These are phyloP conservation scores for Annulohypoxylon maeteangense DNA, from an alignment of 495 filamentous ascomycete genomes.

Conservation along the genomic window DNA sequence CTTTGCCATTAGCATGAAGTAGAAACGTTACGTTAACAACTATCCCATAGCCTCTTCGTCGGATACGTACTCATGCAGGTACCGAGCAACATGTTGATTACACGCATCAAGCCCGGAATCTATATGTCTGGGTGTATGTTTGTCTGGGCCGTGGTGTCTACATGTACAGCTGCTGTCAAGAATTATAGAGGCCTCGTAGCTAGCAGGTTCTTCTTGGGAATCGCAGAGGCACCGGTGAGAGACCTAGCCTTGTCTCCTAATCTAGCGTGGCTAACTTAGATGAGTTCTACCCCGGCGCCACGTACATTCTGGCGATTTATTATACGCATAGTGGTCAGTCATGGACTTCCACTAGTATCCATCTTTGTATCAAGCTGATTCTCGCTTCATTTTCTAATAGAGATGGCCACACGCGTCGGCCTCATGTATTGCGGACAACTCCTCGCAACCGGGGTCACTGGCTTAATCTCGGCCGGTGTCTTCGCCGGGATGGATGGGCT, in stretches of 20 bases:
- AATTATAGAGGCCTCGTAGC: conserved; percentile 46
- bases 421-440: conserved; percentile 41
- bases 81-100: conserved; percentile 56
- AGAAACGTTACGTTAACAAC: not conserved
- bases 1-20: not conserved
- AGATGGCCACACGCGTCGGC: conserved; percentile 36
- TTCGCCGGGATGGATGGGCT: conserved; percentile 43
- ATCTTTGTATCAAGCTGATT: not conserved
- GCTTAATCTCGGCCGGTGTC: conserved; percentile 40
- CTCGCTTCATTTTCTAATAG: conserved; percentile 28
- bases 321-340: conserved; percentile 59
- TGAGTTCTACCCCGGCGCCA: conserved; percentile 60
- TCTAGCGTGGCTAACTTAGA: conserved; percentile 28
- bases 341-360: not conserved
- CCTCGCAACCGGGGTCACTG: conserved; percentile 38
- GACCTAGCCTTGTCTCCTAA: not conserved
- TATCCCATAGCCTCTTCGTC: conserved; percentile 51
- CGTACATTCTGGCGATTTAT: conserved; percentile 59
- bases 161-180: conserved; percentile 56
- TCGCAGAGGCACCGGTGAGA: conserved; percentile 44
- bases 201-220: conserved; percentile 40
- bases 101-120: conserved; percentile 49
- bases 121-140: conserved; percentile 50
- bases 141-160: conserved; percentile 61
- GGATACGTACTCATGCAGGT: conserved; percentile 58